Conservation (phyloP, 2,329 filamentous ascomycete species). For the Fusarium penzigii region DNA sequence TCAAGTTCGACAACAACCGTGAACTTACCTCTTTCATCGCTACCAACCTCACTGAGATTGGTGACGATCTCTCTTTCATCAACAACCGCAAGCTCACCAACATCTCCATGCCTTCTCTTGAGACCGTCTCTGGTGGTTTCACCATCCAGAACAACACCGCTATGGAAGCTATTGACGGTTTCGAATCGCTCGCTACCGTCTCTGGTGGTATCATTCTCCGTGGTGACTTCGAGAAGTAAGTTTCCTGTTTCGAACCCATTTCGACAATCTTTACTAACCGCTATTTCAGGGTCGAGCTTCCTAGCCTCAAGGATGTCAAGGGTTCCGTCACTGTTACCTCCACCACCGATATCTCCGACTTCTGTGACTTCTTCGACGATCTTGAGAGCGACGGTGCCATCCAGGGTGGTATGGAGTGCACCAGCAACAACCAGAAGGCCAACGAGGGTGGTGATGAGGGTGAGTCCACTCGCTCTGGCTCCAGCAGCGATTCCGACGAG, state of each 20-base stretch:
- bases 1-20: conserved; percentile 80
- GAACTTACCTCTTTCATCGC: conserved; percentile 61
- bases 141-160: conserved; percentile 88
- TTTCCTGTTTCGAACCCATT: conserved; percentile 21
- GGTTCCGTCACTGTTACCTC: conserved; percentile 72
- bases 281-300: conserved; percentile 64
- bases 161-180: conserved; percentile 64
- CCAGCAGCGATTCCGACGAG: conserved; percentile 31
- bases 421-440: conserved; percentile 51
- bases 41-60: conserved; percentile 70
- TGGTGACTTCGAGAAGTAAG: conserved; percentile 82
- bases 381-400: conserved; percentile 40
- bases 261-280: background rate
- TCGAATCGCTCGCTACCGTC: conserved; percentile 68
- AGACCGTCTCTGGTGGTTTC: conserved; percentile 73
- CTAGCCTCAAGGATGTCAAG: conserved; percentile 65
- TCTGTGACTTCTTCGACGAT: conserved; percentile 54
- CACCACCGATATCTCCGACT: conserved; percentile 60
- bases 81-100: conserved; percentile 67
- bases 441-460: conserved; percentile 46
- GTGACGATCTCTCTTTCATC: conserved; percentile 58
- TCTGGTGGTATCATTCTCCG: conserved; percentile 81
- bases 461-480: conserved; percentile 23
- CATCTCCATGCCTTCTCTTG: conserved; percentile 72
- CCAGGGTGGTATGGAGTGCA: conserved; percentile 49